phyloP scores from a whole-genome alignment of 1,284 basidiomycete genomes.

The Apiotrichum montevideense region DNA sequence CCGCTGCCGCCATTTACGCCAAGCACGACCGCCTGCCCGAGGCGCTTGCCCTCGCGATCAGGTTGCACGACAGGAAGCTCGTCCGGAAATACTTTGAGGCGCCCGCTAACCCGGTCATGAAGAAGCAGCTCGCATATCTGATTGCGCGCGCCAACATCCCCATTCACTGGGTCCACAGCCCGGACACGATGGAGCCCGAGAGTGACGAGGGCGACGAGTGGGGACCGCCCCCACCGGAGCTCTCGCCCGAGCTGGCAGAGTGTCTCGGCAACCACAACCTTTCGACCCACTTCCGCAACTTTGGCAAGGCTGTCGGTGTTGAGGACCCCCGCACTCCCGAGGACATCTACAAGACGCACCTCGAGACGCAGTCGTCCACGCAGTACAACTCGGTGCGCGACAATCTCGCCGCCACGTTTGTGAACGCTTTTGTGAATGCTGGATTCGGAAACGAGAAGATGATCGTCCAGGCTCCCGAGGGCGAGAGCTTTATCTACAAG shows the following conservation, averaged over 20 bases:
- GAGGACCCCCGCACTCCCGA: slow-evolving; percentile 85
- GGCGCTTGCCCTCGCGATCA: slow-evolving; percentile 80
- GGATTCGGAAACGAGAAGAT: slow-evolving; percentile 99
- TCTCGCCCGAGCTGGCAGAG: slow-evolving; percentile 75
- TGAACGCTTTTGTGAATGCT: slow-evolving; percentile 98
- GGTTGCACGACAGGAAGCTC: slow-evolving; percentile 73
- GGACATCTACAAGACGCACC: slow-evolving; percentile 95
- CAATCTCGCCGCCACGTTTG: slow-evolving; percentile 93
- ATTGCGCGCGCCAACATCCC: slow-evolving; percentile 90
- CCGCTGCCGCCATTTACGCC: slow-evolving; percentile 85
- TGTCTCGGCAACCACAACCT: slow-evolving; percentile 79
- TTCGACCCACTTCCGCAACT: slow-evolving; percentile 79
- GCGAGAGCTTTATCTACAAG: slow-evolving; percentile 98
- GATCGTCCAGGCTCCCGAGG: slow-evolving; percentile 94
- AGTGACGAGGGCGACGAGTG: slow-evolving; percentile 49
- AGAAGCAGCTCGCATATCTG: slow-evolving; percentile 88
- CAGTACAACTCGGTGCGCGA: slow-evolving; percentile 89
- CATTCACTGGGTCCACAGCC: slow-evolving; percentile 73
- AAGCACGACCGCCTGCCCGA: slow-evolving; percentile 85
- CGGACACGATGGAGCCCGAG: slow-evolving; percentile 50
- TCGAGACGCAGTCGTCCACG: slow-evolving; percentile 72
- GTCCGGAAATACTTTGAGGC: slow-evolving; percentile 77
- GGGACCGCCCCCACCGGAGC: slow-evolving; percentile 51
- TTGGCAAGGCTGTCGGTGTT: slow-evolving; percentile 92
- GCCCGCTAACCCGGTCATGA: slow-evolving; percentile 85